phyloP scores from a whole-genome alignment of 345 rosid species.

The Carallia brachiata region DNA sequence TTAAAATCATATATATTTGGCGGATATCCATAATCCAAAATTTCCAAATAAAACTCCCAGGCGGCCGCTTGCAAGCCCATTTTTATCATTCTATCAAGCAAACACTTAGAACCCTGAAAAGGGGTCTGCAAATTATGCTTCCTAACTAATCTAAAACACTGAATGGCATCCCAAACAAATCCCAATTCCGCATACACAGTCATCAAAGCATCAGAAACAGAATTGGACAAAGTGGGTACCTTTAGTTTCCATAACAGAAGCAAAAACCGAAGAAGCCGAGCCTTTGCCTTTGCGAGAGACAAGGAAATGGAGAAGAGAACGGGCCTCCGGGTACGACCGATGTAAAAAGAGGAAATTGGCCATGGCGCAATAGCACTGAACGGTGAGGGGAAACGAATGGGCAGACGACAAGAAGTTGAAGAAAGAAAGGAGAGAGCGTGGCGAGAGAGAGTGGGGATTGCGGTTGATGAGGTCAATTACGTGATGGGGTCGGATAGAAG shows the following conservation, averaged over 20 bases:
- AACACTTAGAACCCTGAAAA: slow-evolving; percentile 44
- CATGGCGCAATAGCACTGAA: slow-evolving; percentile 58
- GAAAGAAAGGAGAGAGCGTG: slow-evolving; percentile 55
- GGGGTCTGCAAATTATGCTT: slow-evolving; percentile 50
- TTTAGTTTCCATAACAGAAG: slow-evolving; percentile 39
- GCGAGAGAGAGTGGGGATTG: slow-evolving; percentile 61
- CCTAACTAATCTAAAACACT: slow-evolving; percentile 63
- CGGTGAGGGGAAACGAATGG: slow-evolving; percentile 53
- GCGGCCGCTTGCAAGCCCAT: slow-evolving; percentile 33
- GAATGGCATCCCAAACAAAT: slow-evolving; percentile 64
- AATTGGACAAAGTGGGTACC: slow-evolving; percentile 31
- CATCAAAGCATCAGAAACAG: slow-evolving; percentile 57
- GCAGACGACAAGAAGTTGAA: slow-evolving; percentile 66
- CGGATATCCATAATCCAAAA: slow-evolving; percentile 58
- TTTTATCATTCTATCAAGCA: slow-evolving; percentile 59
- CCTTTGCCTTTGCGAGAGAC: slow-evolving; percentile 77
- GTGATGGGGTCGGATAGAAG: slow-evolving; percentile 47
- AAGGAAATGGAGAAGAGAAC: slow-evolving; percentile 44
- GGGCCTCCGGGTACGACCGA: slow-evolving; percentile 48
- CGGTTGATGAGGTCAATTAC: slow-evolving; percentile 52
- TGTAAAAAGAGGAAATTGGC: slow-evolving; percentile 51
- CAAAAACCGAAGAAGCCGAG: slow-evolving; percentile 56
- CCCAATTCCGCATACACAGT: slow-evolving; percentile 47
- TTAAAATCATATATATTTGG: slow-evolving; percentile 57
- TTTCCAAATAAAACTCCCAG: slow-evolving; percentile 63